Percentiles rank a stretch among this genome's conserved stretches.
phyloP scores from a whole-genome alignment of 202 grass and related monocot genomes.

The Elaeis oleifera region DNA sequence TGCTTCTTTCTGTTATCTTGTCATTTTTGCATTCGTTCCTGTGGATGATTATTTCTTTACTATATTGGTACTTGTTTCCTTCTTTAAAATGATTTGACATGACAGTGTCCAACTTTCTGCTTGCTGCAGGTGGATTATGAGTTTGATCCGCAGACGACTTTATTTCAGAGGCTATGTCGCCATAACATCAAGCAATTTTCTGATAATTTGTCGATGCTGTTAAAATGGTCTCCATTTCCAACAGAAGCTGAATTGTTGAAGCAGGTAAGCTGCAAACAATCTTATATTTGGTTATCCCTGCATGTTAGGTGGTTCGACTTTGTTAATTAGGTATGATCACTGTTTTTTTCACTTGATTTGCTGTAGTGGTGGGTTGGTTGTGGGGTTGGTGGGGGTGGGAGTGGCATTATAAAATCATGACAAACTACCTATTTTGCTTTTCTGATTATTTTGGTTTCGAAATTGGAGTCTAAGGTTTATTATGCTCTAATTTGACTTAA shows the following conservation, averaged over 20 bases:
- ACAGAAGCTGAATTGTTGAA: conserved; percentile 71
- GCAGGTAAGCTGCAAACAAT: conserved; percentile 48
- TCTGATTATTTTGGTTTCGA: no score
- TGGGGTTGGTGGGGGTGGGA: no score
- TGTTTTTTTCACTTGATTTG: no score
- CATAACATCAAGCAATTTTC: conserved; percentile 72
- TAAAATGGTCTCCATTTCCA: conserved; percentile 89
- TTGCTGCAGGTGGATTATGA: conserved; percentile 82
- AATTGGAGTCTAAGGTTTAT: no score
- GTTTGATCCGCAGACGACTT: conserved; percentile 37
- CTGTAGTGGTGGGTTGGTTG: no score
- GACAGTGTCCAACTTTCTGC: conserved; percentile 22
- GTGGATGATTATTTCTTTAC: neutral
- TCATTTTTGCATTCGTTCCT: neutral
- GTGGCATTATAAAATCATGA: no score
- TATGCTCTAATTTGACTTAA: no score
- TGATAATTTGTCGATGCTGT: conserved; percentile 75
- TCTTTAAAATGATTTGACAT: conserved; percentile 2
- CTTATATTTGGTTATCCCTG: neutral
- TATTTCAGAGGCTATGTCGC: conserved; percentile 58
- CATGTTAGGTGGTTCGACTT: no score
- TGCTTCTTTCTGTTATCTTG: neutral
- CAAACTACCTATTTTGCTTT: no score
- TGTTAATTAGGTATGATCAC: no score
- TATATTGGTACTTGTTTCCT: no score